Percentiles rank a stretch among this genome's conserved stretches.
Conservation (phyloP, 257 asterid genomes). For the Forsythia suspensa region DNA sequence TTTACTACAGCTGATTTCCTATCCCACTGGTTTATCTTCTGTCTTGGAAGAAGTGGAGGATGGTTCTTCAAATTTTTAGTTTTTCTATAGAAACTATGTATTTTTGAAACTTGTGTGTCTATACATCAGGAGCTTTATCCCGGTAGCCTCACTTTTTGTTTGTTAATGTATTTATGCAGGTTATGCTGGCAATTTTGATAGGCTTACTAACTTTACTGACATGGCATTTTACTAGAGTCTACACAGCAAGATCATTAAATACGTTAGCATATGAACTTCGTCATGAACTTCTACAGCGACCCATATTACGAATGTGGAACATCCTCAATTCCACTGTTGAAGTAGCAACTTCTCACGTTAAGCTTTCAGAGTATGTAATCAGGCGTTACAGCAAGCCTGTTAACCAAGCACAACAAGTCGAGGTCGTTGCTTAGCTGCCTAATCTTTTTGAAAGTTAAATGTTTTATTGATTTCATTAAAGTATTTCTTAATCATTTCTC, state of each 20-base stretch:
- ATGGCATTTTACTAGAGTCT: slow-evolving; percentile 90
- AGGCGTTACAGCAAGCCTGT: slow-evolving; percentile 61
- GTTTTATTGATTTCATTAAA: not conserved
- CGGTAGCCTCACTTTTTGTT: not conserved
- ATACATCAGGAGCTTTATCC: not conserved
- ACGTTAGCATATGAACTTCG: slow-evolving; percentile 85
- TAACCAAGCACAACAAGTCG: slow-evolving; percentile 75
- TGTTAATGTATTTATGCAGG: slow-evolving; percentile 45
- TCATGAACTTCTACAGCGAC: slow-evolving; percentile 82
- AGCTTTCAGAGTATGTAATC: slow-evolving; percentile 72
- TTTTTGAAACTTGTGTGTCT: not conserved
- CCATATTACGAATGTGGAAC: slow-evolving; percentile 87
- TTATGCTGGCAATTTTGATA: slow-evolving; percentile 84
- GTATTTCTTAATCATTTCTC: not conserved
- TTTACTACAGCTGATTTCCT: not conserved
- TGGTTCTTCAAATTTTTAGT: not conserved
- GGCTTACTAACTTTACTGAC: slow-evolving; percentile 81
- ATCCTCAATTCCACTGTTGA: slow-evolving; percentile 81
- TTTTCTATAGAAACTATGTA: not conserved
- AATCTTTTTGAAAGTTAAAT: not conserved
- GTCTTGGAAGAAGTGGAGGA: not conserved
- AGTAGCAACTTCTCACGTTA: slow-evolving; percentile 86
- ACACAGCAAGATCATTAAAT: slow-evolving; percentile 70
- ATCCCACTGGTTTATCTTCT: not conserved
- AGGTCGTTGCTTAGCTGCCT: slow-evolving; percentile 43